Evolutionary conservation across 148 eudicot genomes (phyloP).

Genomic region (Amaranthus palmeri): DNA sequence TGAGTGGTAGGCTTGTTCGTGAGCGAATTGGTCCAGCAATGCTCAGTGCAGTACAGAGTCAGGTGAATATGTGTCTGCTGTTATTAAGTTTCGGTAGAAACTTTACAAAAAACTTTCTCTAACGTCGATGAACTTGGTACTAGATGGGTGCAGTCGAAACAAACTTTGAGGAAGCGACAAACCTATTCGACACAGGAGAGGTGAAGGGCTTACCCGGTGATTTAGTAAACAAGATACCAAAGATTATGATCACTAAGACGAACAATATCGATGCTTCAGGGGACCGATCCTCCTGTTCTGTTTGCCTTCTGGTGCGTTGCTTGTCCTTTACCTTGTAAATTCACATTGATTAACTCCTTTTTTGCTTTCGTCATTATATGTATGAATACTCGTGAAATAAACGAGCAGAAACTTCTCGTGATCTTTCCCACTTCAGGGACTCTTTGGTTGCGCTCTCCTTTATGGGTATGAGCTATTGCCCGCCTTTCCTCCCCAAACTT

Average conservation of each 20-base stretch:
- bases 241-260: conserved; percentile 58
- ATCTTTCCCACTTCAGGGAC: too few species aligned
- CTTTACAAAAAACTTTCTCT: conserved; percentile 1
- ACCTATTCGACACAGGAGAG: conserved; percentile 72
- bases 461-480: too few species aligned
- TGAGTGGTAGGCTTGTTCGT: conserved; percentile 95
- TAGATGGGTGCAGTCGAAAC: conserved; percentile 94
- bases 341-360: background rate
- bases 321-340: background rate
- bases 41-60: conserved; percentile 98
- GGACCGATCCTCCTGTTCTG: conserved; percentile 81
- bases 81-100: background rate
- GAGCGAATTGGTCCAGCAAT: conserved; percentile 97
- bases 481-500: too few species aligned
- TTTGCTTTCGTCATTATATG: too few species aligned
- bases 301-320: conserved; percentile 77
- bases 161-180: conserved; percentile 65
- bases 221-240: conserved; percentile 80
- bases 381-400: background rate
- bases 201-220: conserved; percentile 80
- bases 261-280: conserved; percentile 73
- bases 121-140: background rate
- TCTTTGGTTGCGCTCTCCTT: too few species aligned
- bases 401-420: too few species aligned
- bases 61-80: conserved; percentile 40